Conservation (phyloP, 495 filamentous ascomycete genomes). For the Trichoderma virens region DNA sequence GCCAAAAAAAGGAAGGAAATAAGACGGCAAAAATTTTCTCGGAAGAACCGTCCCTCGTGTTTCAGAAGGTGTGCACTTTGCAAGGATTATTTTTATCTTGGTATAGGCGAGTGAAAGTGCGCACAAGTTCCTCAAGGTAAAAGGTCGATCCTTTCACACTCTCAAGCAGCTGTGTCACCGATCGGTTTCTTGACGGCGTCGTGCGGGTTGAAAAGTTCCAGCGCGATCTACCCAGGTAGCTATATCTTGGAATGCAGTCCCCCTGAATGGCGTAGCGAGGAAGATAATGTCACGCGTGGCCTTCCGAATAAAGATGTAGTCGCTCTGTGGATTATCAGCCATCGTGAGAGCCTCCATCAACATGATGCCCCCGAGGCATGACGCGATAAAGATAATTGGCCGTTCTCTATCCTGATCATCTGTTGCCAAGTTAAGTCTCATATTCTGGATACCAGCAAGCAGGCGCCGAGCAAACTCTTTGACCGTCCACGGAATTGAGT, state of each 20-base stretch:
- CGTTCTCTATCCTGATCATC: constrained; percentile 10
- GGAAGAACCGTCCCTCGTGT: constrained; percentile 12
- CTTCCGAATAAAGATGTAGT: constrained; percentile 14
- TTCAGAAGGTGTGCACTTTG: constrained; percentile 13
- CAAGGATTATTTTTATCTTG: constrained; percentile 1
- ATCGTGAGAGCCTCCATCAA: constrained; percentile 22
- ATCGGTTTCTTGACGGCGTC: too few species aligned
- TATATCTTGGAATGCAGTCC: constrained; percentile 23
- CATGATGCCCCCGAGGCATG: constrained; percentile 29
- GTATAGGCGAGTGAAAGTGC: constrained; percentile 16
- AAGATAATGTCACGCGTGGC: constrained; percentile 24
- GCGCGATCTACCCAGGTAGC: constrained; percentile 14
- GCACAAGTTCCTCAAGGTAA: constrained; percentile 14
- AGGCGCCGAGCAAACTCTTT: constrained; percentile 20
- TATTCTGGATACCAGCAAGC: constrained; percentile 15
- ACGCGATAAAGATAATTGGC: constrained; percentile 31
- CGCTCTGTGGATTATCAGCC: constrained; percentile 5
- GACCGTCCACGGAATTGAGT: constrained; percentile 16
- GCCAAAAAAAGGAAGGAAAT: constrained; percentile 1
- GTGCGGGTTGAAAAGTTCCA: too few species aligned
- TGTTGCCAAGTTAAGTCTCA: neutral
- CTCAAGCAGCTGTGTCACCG: constrained; percentile 16
- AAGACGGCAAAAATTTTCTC: constrained; percentile 17
- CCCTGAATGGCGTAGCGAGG: constrained; percentile 27
- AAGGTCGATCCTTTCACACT: constrained; percentile 14